Conservation (phyloP, 495 filamentous ascomycete genomes). For the Bathelium albidoporum region DNA sequence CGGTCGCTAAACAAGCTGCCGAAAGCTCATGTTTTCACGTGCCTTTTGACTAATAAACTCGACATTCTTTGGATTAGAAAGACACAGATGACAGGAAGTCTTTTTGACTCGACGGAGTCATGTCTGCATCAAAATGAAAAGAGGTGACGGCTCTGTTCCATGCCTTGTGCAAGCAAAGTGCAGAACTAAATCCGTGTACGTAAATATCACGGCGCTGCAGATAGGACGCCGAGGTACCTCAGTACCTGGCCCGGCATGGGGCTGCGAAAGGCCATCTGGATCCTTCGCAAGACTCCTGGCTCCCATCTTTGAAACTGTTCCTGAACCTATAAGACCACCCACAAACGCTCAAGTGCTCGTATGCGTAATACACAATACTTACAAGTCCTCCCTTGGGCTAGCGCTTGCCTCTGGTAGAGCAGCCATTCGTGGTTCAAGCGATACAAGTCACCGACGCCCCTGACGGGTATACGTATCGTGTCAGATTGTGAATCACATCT, state of each 20-base stretch:
- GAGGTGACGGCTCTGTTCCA: too few relatives aligned
- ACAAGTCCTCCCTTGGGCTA: neutral
- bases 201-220: neutral
- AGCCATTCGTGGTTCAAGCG: too few relatives aligned
- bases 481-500: neutral
- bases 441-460: too few relatives aligned
- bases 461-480: neutral
- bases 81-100: too few relatives aligned
- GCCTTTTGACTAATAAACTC: too few relatives aligned
- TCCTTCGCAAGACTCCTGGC: neutral
- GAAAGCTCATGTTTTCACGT: neutral
- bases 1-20: neutral
- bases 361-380: neutral
- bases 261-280: constrained; percentile 2
- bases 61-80: too few relatives aligned
- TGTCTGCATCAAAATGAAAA: too few relatives aligned
- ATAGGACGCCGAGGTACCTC: neutral
- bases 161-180: neutral
- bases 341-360: neutral
- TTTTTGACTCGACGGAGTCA: too few relatives aligned
- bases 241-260: too few relatives aligned
- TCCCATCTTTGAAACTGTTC: neutral
- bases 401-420: neutral
- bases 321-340: neutral
- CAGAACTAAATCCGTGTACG: neutral